Percentiles rank a stretch among this genome's conserved stretches.
Conservation (phyloP, 1,139 yeast genomes). For the Yamadazyma songkhlaensis region DNA sequence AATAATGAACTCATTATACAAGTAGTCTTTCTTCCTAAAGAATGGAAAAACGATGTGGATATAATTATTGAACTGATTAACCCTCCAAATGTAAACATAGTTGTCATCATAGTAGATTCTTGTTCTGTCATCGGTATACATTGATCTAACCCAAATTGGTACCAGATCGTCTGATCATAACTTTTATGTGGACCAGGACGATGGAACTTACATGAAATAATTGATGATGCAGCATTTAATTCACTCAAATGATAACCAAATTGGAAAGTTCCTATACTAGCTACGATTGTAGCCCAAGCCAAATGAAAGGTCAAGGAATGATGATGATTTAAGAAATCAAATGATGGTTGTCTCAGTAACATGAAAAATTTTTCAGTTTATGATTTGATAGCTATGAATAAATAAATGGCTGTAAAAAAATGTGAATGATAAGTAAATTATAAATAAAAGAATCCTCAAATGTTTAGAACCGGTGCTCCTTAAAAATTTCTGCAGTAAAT, state of each 20-base stretch:
- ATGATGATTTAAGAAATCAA: conserved; percentile 17
- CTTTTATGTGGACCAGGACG: conserved; percentile 20
- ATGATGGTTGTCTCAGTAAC: conserved; percentile 3
- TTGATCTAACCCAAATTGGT: conserved; percentile 20
- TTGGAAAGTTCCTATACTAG: conserved; percentile 75
- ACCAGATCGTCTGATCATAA: conserved; percentile 29
- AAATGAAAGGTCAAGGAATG: conserved; percentile 27
- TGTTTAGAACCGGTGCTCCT: too few species aligned
- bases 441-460: too few species aligned
- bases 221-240: conserved; percentile 75
- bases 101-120: conserved; percentile 28
- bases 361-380: conserved; percentile 1
- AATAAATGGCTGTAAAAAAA: too few species aligned
- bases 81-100: conserved; percentile 40
- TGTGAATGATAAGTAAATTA: too few species aligned
- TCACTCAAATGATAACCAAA: conserved; percentile 91
- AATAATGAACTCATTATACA: conserved; percentile 24
- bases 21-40: conserved; percentile 26
- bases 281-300: conserved; percentile 41
- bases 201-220: conserved; percentile 45
- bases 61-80: conserved; percentile 28
- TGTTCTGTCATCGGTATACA: conserved; percentile 28
- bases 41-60: conserved; percentile 25
- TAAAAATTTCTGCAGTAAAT: too few species aligned
- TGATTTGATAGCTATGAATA: too few species aligned